Evolutionary conservation across 202 grass and related monocot species (phyloP).

Genomic region (Eragrostis tef): DNA sequence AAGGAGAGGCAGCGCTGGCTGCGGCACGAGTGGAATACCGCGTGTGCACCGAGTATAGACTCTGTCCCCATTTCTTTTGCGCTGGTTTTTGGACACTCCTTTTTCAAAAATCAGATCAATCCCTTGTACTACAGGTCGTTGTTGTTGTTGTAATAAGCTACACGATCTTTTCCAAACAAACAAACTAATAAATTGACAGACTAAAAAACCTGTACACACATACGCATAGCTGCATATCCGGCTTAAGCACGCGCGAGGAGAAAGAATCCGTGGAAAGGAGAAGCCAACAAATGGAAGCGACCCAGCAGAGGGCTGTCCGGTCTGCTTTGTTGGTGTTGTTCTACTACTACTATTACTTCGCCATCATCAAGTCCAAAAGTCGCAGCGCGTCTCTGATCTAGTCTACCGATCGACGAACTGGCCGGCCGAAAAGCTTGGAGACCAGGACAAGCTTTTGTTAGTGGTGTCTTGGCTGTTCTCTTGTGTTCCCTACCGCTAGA

Average conservation of each 20-base stretch:
- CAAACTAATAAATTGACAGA: not conserved
- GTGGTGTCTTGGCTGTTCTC: conserved; percentile 27
- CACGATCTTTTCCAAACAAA: not conserved
- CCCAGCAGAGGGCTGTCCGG: conserved; percentile 10
- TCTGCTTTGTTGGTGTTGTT: conserved; percentile 36
- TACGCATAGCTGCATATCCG: not conserved
- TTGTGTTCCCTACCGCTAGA: not conserved
- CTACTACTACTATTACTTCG: conserved; percentile 29
- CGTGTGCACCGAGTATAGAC: not conserved
- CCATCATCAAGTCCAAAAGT: conserved; percentile 46
- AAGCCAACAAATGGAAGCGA: conserved; percentile 58
- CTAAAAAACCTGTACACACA: conserved; percentile 27
- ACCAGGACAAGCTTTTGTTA: conserved; percentile 26
- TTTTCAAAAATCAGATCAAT: not conserved
- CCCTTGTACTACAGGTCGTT: not conserved
- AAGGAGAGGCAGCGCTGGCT: not conserved
- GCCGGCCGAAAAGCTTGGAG: conserved; percentile 21
- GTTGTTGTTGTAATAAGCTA: not conserved
- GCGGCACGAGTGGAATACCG: conserved; percentile 12
- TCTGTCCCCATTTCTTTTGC: conserved; percentile 38
- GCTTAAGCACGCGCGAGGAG: not conserved
- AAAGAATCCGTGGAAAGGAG: conserved; percentile 44
- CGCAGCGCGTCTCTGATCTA: conserved; percentile 37
- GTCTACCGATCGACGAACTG: conserved; percentile 47
- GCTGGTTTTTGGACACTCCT: not conserved